Base-by-base conservation (phyloP, 371 early-diverging fungal species). In the Mucor mucedo region DNA sequence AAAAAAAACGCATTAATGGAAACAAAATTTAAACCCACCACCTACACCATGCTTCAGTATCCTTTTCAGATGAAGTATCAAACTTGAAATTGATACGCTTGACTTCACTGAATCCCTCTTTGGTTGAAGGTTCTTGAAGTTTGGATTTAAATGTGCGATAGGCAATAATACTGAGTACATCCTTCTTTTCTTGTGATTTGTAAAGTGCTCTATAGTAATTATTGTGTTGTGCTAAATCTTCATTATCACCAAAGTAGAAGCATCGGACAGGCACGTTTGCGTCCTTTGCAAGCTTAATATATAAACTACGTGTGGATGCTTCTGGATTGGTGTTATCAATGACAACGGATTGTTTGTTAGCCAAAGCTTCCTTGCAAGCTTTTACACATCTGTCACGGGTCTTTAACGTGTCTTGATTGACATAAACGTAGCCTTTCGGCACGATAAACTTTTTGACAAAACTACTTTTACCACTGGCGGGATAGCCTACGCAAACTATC, bases 251-350 rank as follows among this genome's bases (percentile, higher is more conserved):
- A 68, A 95, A 91, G 35, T 85, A 76, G 61, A 95, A 84, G 41
- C 91, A 89, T 11, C 91, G 80, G 1, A 85, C 83, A 8, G 89
- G 88, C 2, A 84, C 78, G n/a, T 65, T 68, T 40, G 75, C 66
- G 27, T 77, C 64, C 44, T 80, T 74, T 4, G 95, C 96, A 3
- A 90, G 47, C 0, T 73, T 65, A 33, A 94, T 72, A 69, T 91
- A 97, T 3, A 73, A 52, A 10, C 70, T 75, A 4, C 97, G 87
- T 0, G 89, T 77, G 0, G 77, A 65, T 5, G 52, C 63, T 30
- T 87, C 89, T 0, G 93, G 87, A 67, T 95, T 96, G 13, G 96
- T 97, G 73, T 97, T 97, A 74, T 85, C 87, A 60, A 91, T 84
- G 0, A 91, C 90, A 4, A 87, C 90, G 0, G 84, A 73, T 45